Evolutionary conservation across 2,329 filamentous ascomycete genomes (phyloP), one percentile per base, ranked within the genome.

Genomic region (Ophiostoma sp.): DNA sequence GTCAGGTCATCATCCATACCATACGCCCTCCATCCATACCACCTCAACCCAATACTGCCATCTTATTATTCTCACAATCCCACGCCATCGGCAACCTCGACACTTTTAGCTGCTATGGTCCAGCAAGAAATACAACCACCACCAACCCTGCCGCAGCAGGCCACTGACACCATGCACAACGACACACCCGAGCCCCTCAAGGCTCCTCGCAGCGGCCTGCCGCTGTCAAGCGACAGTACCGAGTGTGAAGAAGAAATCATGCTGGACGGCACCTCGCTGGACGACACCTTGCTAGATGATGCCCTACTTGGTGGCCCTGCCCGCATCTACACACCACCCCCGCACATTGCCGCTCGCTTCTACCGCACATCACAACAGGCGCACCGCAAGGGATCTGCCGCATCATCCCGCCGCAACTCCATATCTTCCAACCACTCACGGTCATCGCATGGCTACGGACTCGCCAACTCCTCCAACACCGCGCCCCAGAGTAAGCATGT

Each of bases 371-470:
- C 86, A 83, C 35, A 68, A 4, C 87, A 87, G 74, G 85, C 83
- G 73, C 88, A 90, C 74, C 88, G 89, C 75, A 91, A 90, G 78
- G 89, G 89, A 71, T 93, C 91, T 33, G 90, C 91, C 17, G 87
- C 90, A 33, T 93, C 91, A 1, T 93, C 91, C 39, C 89, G 91
- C 74, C 88, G 91, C 72, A 93, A 93, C 79, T 93, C 90, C 71
- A 86, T 93, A 39, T 93, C 91, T 4, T 94, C 91, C 1, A 87
- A 84, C 33, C 90, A 92, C 71, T 92, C 90, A 20, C 87, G 88
- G 73, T 88, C 87, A 68, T 91, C 90, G 2, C 87, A 86, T 74
- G 85, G 85, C 72, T 86, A 84, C 75, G 79, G 82, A 72, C 80
- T 80, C 54, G 8, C 70, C 13, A 31, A 31, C 36, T 60, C 68